phyloP scores from a whole-genome alignment of 352 stramenopile genomes.

The Phytophthora brassicae region DNA sequence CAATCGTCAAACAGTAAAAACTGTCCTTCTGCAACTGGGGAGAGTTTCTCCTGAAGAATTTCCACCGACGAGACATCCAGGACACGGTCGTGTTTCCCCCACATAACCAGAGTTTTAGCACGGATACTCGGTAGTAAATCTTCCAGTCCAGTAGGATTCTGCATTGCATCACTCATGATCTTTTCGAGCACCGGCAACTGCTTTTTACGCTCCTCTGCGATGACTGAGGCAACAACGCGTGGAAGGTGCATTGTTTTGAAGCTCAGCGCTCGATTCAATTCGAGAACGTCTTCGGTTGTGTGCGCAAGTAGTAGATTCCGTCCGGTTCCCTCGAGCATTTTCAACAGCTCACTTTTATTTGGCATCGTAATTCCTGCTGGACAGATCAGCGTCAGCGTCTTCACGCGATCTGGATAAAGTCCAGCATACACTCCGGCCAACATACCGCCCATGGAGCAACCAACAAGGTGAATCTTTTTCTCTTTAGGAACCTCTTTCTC shows the following conservation, averaged over 20 bases:
- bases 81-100: slow-evolving; percentile 70
- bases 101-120: slow-evolving; percentile 60
- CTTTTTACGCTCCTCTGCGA: slow-evolving; percentile 48
- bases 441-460: slow-evolving; percentile 78
- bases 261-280: slow-evolving; percentile 52
- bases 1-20: slow-evolving; percentile 58
- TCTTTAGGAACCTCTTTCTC: slow-evolving; percentile 40
- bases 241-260: slow-evolving; percentile 37
- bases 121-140: slow-evolving; percentile 55
- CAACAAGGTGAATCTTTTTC: slow-evolving; percentile 67
- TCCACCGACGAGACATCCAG: slow-evolving; percentile 66
- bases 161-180: slow-evolving; percentile 53
- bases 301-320: slow-evolving; percentile 64
- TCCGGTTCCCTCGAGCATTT: slow-evolving; percentile 57
- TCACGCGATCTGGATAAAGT: slow-evolving; percentile 50
- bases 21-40: slow-evolving; percentile 25
- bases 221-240: slow-evolving; percentile 29
- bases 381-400: slow-evolving; percentile 69
- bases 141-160: slow-evolving; percentile 58
- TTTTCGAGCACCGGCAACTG: slow-evolving; percentile 60
- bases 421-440: slow-evolving; percentile 63
- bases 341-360: slow-evolving; percentile 57
- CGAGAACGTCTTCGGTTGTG: slow-evolving; percentile 54
- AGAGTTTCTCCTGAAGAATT: slow-evolving; percentile 51
- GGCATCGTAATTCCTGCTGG: slow-evolving; percentile 68